Percentiles rank a stretch among this genome's conserved stretches.
Conservation (phyloP, 495 filamentous ascomycete species). For the Hyaloscypha hepaticicola region DNA sequence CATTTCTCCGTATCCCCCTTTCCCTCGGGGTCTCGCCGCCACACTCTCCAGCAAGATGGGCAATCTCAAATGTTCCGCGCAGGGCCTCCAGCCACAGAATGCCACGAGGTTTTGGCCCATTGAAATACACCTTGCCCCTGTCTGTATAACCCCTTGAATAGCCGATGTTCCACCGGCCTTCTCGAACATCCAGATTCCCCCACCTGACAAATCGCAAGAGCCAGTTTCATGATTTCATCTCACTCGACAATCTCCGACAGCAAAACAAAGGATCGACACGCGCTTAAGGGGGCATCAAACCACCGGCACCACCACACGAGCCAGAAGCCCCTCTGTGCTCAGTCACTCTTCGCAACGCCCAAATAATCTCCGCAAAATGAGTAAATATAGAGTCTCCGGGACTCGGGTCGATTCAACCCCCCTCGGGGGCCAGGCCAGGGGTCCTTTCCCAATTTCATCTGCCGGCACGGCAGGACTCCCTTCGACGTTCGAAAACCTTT, state of each 20-base stretch:
- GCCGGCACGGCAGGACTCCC: background rate
- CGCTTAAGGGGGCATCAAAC: background rate
- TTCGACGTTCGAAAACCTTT: constrained; percentile 4
- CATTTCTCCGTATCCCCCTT: background rate
- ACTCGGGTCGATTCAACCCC: background rate
- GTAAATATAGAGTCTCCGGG: background rate
- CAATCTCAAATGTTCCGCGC: background rate
- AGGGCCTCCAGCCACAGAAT: background rate
- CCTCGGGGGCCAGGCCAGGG: background rate
- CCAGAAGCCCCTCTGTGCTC: background rate
- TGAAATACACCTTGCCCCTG: background rate
- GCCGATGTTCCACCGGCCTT: background rate
- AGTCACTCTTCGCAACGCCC: background rate
- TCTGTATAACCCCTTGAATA: background rate
- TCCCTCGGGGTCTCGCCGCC: background rate
- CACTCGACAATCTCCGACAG: background rate
- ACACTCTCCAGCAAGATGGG: background rate
- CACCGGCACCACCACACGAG: background rate
- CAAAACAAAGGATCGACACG: background rate
- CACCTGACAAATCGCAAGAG: background rate
- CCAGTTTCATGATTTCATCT: background rate
- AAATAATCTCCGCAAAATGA: background rate
- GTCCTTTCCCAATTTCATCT: constrained; percentile 1
- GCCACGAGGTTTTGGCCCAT: background rate
- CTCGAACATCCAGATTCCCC: background rate